Percentiles rank a stretch among this genome's conserved stretches.
Evolutionary conservation across 2,329 filamentous ascomycete species (phyloP).

Genomic region (Fusarium ramigenum): DNA sequence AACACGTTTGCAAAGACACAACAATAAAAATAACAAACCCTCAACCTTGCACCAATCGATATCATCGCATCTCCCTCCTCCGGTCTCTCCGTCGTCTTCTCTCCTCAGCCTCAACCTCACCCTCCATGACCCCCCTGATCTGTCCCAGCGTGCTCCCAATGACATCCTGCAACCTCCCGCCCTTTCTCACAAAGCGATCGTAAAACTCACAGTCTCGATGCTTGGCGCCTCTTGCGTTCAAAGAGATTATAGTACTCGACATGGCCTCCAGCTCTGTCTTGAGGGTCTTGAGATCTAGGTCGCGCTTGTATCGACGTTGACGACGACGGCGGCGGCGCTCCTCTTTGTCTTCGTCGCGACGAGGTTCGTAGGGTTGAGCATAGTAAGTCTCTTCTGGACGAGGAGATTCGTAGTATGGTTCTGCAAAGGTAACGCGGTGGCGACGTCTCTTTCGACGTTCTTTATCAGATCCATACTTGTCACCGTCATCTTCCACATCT

Average conservation of each 20-base stretch:
- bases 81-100: conserved; percentile 20
- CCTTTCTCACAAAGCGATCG: conserved; percentile 39
- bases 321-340: conserved; percentile 32
- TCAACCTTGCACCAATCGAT: conserved; percentile 5
- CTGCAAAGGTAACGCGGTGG: conserved; percentile 39
- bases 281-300: conserved; percentile 36
- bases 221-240: conserved; percentile 34
- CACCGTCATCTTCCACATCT: conserved; percentile 12
- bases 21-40: not conserved
- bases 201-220: conserved; percentile 42
- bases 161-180: conserved; percentile 38
- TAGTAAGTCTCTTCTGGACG: conserved; percentile 25
- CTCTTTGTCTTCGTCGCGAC: conserved; percentile 21
- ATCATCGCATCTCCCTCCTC: conserved; percentile 11
- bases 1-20: not conserved
- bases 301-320: conserved; percentile 25
- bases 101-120: conserved; percentile 11
- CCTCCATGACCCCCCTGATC: conserved; percentile 34
- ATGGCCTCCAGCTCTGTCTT: conserved; percentile 40
- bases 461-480: conserved; percentile 29
- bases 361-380: conserved; percentile 10
- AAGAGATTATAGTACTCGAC: conserved; percentile 41
- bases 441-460: conserved; percentile 33
- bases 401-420: conserved; percentile 29
- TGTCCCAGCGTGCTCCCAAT: conserved; percentile 40